Base-by-base conservation (phyloP, 306 rosid genomes). In the Sechiopsis laciniata region DNA sequence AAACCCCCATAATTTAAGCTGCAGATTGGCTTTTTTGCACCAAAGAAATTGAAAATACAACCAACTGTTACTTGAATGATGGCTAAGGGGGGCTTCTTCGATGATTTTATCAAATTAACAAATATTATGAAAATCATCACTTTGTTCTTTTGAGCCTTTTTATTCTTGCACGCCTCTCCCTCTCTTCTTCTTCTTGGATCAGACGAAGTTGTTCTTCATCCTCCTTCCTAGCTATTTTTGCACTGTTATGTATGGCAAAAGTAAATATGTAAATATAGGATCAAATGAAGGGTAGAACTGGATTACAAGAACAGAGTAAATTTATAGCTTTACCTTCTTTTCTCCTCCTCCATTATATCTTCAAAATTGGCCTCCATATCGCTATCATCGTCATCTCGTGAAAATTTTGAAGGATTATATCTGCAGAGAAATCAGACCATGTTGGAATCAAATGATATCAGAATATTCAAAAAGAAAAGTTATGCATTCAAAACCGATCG, bases 321-420 rank as follows among this genome's bases (percentile, higher is more conserved):
- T 20, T 13, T 48, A 19, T 48, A 66, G 54, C 35, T 66, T 52
- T 59, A 94, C 98, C 97, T 94, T 74, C 80, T 81, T 40, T 11
- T 72, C 84, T 94, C 99, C 78, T 94, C 99, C 82, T 2, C 72
- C 91, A 78, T 20, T 35, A 94, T 94, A 63, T 90, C 95, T 0
- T 89, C 89, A 45, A 81, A 94, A 78, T 83, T 86, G 21, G 90
- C 99, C 75, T 94, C 99, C 99, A 91, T 94, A 64, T 89, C 76
- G 0, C 86, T 85, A 61, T 66, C 80, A 51, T 87, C 96, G 0
- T 89, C 96, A 5, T 87, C 90, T 0, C 84, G 85, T 0, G 50
- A 78, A 76, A 51, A 88, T 45, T 15, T 80, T 17, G 15, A 57
- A 37, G 94, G 96, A 77, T 90, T 84, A 78, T 89, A 89, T 40